Base-by-base conservation (phyloP, 139 green algal genomes). In the Coelastrella sp. region DNA sequence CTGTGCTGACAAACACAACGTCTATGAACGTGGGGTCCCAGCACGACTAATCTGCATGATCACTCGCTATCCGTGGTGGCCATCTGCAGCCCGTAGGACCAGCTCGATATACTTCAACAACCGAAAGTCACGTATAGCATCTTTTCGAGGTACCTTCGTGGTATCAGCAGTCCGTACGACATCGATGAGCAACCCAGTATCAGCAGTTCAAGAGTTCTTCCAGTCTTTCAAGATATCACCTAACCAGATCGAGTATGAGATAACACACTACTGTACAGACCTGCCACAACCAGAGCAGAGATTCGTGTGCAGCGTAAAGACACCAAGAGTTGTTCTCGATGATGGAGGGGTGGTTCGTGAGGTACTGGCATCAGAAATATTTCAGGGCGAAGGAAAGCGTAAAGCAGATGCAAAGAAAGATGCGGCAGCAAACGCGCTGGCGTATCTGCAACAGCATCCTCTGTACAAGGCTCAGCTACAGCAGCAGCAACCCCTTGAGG, bases 331-430 rank as follows among this genome's bases (percentile, higher is more conserved):
- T 15, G 72, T 80, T 19, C 45, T 32, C 4, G 45, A 30, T 19
- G 72, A 66, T 45, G 32, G 30, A 34, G 72, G 45, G 11, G 34
- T 80, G 11, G 72, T 66, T 21, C 72, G 48, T 6, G 17, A 45
- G 7, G 72, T 80, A 17, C 17, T 80, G 0, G 48, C 13, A 5
- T 53, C 59, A 23, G 30, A 80, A 41, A 30, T 67, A 4, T 80
- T 80, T 17, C 45, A 45, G 21, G 72, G 72, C 5, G 72, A 80
- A 43, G 72, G 72, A 25, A 63, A 32, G n/a, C 41, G 34, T 6
- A 80, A 80, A 17, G 19, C 27, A 17, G 72, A 80, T 45, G 72
- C 72, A 66, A 80, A 80, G 69, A 62, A 50, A 30, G 41, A 79
- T 62, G 69, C 69, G 15, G 69, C 69, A 3, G 69, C 41, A 4